Base-by-base conservation (phyloP, 2,329 filamentous ascomycete species). In the Ascochyta lentis region DNA sequence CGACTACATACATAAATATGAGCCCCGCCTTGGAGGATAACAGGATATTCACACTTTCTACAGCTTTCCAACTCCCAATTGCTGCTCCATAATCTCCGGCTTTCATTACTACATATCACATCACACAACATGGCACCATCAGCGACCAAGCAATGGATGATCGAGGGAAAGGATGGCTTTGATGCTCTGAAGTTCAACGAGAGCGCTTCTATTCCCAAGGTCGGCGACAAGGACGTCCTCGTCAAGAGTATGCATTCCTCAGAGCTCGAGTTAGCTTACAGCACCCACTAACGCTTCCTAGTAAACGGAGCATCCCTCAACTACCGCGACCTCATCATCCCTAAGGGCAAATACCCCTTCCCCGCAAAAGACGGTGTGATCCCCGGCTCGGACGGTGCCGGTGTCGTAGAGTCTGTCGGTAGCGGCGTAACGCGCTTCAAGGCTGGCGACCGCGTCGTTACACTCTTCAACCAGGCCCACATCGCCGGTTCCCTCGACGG, bases 161-260 rank as follows among this genome's bases (percentile, higher is more conserved):
- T 89, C 39, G 75, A 77, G 31, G 80, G 80, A 61, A 77, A 80
- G 37, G 81, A 79, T 47, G 84, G 80, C 63, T 88, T 91, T 65
- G 84, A 89, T 42, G 79, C 79, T 38, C 79, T 92, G 65, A 83
- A 84, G 64, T 76, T 81, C 56, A 80, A 86, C 46, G 78, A 81
- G 43, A 74, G 77, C 35, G 80, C 76, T 0, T 66, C 81, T 1
- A 68, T 91, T 3, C 86, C 88, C 13, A 76, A 85, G 61, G 69
- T 89, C 1, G 89, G 89, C 42, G 88, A 91, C 50, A 84, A 84
- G 58, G 86, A 93, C 24, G 88, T 92, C 6, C 81, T 93, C 31
- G 86, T 93, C 64, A 89, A 88, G 74, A 80, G 79, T 80, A 68
- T 49, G 72, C 49, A 45, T 12, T 24, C 16, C 1, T 6, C 24